Conservation (phyloP, 164 flowering plant species). For the Chimonanthus salicifolius region DNA sequence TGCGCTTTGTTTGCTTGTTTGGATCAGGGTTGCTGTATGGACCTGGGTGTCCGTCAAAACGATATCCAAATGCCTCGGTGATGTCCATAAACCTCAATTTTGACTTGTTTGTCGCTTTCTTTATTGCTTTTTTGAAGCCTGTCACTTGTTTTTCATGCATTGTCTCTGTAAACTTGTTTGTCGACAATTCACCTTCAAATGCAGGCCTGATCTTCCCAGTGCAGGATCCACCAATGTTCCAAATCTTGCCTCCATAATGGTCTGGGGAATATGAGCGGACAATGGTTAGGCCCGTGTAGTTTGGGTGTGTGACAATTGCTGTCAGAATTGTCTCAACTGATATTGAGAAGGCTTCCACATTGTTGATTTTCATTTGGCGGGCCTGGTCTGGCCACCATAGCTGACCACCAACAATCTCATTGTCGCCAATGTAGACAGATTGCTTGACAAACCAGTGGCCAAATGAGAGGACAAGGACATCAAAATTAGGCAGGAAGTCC, state of each 20-base stretch:
- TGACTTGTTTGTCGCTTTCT: conserved; percentile 50
- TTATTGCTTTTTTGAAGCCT: conserved; percentile 56
- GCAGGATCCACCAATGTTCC: conserved; percentile 98
- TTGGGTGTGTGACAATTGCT: conserved; percentile 57
- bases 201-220: conserved; percentile 76
- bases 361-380: conserved; percentile 56
- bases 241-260: conserved; percentile 91
- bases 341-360: conserved; percentile 69
- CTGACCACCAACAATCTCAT: conserved; percentile 86
- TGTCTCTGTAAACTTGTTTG: conserved; percentile 60
- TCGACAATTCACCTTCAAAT: conserved; percentile 40
- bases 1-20: conserved; percentile 70
- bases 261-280: conserved; percentile 87
- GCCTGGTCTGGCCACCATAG: conserved; percentile 83
- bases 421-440: conserved; percentile 64
- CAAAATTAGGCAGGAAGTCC: conserved; percentile 50
- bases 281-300: conserved; percentile 73
- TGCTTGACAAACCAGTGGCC: conserved; percentile 98
- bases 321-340: conserved; percentile 73
- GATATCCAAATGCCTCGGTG: conserved; percentile 62
- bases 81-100: conserved; percentile 78
- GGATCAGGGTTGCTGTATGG: conserved; percentile 86
- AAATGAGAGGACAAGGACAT: conserved; percentile 81
- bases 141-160: conserved; percentile 79
- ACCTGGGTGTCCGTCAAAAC: conserved; percentile 96